These are phyloP conservation scores for Penicillium sp. DNA, from an alignment of 2,329 filamentous ascomycete genomes.

Conservation along the genomic window DNA sequence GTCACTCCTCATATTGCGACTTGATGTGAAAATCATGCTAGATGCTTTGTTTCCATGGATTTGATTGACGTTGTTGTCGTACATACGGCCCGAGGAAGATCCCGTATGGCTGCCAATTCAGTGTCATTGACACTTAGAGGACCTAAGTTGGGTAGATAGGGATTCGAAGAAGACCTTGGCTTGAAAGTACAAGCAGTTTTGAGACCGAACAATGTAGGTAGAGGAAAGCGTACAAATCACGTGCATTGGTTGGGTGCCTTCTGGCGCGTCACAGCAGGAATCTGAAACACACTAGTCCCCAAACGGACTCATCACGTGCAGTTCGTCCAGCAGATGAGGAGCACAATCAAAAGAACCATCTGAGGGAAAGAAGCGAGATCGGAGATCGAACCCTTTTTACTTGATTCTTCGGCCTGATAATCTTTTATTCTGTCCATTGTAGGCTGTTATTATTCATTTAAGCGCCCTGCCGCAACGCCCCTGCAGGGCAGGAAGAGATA, in stretches of 20 bases:
- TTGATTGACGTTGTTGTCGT: too few species aligned
- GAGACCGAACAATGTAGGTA: too few species aligned
- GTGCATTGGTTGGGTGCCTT: neutral
- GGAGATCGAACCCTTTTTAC: neutral
- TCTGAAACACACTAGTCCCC: constrained; percentile 6
- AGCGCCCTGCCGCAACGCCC: constrained; percentile 4
- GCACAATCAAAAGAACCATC: neutral
- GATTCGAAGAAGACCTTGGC: too few species aligned
- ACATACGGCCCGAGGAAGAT: too few species aligned
- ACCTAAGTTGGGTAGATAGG: too few species aligned
- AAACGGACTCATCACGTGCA: constrained; percentile 2
- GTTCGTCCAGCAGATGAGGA: neutral
- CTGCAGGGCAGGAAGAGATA: constrained; percentile 15
- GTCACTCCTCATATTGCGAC: too few species aligned
- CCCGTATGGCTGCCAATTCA: too few species aligned
- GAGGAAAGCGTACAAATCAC: neutral
- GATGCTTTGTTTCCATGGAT: too few species aligned
- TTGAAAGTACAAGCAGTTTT: too few species aligned
- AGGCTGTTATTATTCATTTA: constrained; percentile 2
- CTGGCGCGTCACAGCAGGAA: neutral
- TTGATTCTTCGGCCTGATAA: neutral
- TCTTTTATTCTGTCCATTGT: constrained; percentile 2
- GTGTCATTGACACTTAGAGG: too few species aligned
- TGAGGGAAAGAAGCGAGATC: constrained; percentile 2
- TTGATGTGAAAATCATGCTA: too few species aligned